phyloP scores from a whole-genome alignment of 495 filamentous ascomycete species.

The Daldinia concentrica region DNA sequence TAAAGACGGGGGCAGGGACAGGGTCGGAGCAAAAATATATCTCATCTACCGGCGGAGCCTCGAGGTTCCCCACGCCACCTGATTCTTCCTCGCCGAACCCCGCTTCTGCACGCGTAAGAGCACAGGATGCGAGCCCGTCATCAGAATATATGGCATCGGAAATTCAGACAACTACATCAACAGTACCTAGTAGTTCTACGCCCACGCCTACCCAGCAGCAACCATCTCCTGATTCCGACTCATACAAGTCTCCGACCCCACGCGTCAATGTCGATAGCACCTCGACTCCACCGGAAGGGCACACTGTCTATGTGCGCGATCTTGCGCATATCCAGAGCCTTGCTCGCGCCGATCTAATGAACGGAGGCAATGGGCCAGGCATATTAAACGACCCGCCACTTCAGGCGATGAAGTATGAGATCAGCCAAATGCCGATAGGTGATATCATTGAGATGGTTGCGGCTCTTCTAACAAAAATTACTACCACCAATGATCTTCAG shows the following conservation, averaged over 20 bases:
- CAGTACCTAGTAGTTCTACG: constrained; percentile 48
- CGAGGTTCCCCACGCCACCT: constrained; percentile 59
- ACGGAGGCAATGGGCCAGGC: constrained; percentile 55
- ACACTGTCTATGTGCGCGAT: constrained; percentile 79
- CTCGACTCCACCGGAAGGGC: constrained; percentile 45
- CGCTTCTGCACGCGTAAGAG: constrained; percentile 47
- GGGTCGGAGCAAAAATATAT: constrained; percentile 35
- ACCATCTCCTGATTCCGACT: constrained; percentile 70
- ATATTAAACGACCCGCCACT: constrained; percentile 59
- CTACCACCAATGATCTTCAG: constrained; percentile 93
- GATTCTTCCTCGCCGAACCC: constrained; percentile 59
- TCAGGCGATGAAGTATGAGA: constrained; percentile 80
- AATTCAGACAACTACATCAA: constrained; percentile 41
- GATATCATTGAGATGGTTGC: constrained; percentile 99
- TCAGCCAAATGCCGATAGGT: constrained; percentile 95
- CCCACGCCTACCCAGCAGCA: constrained; percentile 51
- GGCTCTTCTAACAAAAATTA: constrained; percentile 97
- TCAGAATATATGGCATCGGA: constrained; percentile 50
- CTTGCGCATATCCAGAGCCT: constrained; percentile 91
- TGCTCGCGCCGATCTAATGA: constrained; percentile 75
- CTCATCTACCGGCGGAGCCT: constrained; percentile 47
- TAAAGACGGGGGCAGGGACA: constrained; percentile 28
- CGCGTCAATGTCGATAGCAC: constrained; percentile 41
- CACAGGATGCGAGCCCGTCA: constrained; percentile 47
- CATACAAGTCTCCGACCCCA: constrained; percentile 33